phyloP scores from a whole-genome alignment of 2,329 filamentous ascomycete species.

The Talaromyces sp. region DNA sequence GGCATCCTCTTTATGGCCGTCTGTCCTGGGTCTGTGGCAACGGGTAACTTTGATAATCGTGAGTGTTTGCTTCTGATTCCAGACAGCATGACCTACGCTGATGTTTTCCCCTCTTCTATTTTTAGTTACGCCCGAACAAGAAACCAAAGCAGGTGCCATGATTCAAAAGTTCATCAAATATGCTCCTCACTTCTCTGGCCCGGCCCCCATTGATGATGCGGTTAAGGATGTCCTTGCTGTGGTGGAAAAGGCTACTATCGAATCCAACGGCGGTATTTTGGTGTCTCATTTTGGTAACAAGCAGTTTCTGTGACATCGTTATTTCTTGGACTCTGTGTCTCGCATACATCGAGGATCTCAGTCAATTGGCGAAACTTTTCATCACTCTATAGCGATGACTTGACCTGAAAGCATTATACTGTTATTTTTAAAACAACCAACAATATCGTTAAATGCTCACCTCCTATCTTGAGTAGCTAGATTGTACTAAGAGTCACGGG shows the following conservation, averaged over 20 bases:
- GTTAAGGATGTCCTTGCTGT: constrained; percentile 29
- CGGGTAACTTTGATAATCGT: constrained; percentile 33
- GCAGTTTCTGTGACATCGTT: constrained; percentile 29
- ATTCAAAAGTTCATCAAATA: constrained; percentile 31
- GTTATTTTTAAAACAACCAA: too few species aligned
- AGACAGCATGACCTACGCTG: not conserved
- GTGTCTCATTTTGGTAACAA: constrained; percentile 53
- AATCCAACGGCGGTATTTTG: constrained; percentile 47
- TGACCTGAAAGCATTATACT: not conserved
- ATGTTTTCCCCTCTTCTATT: not conserved
- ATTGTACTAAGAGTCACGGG: too few species aligned
- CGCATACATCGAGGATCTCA: not conserved
- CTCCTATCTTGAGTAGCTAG: too few species aligned
- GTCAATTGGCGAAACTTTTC: not conserved
- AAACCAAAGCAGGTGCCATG: not conserved
- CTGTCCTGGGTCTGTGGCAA: constrained; percentile 51
- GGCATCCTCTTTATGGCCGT: constrained; percentile 53
- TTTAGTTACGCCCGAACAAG: constrained; percentile 1
- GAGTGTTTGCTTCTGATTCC: not conserved
- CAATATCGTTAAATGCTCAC: too few species aligned
- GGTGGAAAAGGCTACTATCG: constrained; percentile 40
- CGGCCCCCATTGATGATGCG: constrained; percentile 35
- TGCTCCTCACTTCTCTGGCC: constrained; percentile 38
- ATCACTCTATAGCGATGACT: not conserved
- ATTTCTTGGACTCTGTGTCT: not conserved